These are phyloP conservation scores for Penicillium sp. DNA, from an alignment of 2,329 filamentous ascomycete species.

Conservation along the genomic window DNA sequence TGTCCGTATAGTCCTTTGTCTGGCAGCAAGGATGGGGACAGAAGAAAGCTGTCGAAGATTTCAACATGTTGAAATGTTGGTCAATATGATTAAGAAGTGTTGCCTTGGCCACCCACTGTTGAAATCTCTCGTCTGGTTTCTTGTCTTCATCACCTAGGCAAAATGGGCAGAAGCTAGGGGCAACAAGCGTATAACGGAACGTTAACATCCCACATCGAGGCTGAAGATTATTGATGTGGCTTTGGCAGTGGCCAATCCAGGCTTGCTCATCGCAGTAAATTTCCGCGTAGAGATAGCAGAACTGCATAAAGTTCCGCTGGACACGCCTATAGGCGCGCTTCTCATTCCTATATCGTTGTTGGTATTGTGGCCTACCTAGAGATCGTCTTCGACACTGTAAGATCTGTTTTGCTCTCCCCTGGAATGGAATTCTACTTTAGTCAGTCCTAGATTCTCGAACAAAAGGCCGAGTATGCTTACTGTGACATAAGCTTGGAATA, in stretches of 20 bases:
- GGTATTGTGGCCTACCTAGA: not conserved
- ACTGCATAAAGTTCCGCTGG: not conserved
- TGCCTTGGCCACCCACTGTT: constrained; percentile 22
- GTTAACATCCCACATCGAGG: not conserved
- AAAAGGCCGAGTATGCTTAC: not conserved
- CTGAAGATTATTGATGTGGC: not conserved
- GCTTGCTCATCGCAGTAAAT: not conserved
- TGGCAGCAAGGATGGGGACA: not conserved
- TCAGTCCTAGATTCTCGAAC: not conserved
- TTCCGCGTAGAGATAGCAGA: not conserved
- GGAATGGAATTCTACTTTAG: not conserved
- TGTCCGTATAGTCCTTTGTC: not conserved
- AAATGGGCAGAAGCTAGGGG: constrained; percentile 20
- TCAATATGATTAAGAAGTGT: constrained; percentile 25
- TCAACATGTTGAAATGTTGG: not conserved
- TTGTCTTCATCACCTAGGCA: constrained; percentile 15
- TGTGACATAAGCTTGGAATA: not conserved
- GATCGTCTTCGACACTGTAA: not conserved
- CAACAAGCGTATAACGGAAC: constrained; percentile 10
- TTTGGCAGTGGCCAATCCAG: not conserved
- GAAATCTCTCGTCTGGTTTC: constrained; percentile 18
- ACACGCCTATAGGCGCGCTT: not conserved
- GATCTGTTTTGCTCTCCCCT: constrained; percentile 3
- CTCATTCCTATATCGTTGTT: not conserved
- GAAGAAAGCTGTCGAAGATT: not conserved